Conservation (phyloP, 345 rosid genomes). For the Euphorbia tirucalli region DNA sequence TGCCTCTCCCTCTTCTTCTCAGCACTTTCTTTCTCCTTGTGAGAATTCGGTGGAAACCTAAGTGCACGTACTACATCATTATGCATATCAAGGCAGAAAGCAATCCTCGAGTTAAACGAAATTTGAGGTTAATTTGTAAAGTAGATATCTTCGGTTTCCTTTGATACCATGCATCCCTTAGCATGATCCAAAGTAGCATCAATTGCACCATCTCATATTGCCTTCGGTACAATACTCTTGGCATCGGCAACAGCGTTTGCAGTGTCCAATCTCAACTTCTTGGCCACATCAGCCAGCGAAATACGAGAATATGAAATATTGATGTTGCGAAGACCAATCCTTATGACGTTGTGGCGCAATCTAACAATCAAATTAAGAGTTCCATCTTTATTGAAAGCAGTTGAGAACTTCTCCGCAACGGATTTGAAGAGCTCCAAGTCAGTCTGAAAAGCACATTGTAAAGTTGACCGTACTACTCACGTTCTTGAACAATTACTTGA, state of each 20-base stretch:
- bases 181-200: conserved; percentile 78
- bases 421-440: conserved; percentile 80
- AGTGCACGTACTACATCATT: conserved; percentile 81
- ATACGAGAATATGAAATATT: conserved; percentile 75
- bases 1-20: conserved; percentile 83
- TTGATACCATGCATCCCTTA: conserved; percentile 72
- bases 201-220: conserved; percentile 81
- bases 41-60: conserved; percentile 69
- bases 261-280: conserved; percentile 58
- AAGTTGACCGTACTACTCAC: not conserved
- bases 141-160: conserved; percentile 84
- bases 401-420: conserved; percentile 66
- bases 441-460: conserved; percentile 43
- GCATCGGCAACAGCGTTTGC: conserved; percentile 69
- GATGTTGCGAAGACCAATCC: conserved; percentile 75
- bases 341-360: conserved; percentile 75
- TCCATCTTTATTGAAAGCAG: conserved; percentile 57
- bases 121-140: conserved; percentile 86
- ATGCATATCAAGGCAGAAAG: conserved; percentile 85
- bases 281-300: conserved; percentile 64
- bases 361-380: conserved; percentile 69
- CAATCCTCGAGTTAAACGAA: conserved; percentile 82
- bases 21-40: conserved; percentile 75
- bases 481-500: not conserved
- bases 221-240: conserved; percentile 80